These are phyloP conservation scores for Podila minutissima DNA, from an alignment of 192 early-diverging fungal species.

Conservation along the genomic window DNA sequence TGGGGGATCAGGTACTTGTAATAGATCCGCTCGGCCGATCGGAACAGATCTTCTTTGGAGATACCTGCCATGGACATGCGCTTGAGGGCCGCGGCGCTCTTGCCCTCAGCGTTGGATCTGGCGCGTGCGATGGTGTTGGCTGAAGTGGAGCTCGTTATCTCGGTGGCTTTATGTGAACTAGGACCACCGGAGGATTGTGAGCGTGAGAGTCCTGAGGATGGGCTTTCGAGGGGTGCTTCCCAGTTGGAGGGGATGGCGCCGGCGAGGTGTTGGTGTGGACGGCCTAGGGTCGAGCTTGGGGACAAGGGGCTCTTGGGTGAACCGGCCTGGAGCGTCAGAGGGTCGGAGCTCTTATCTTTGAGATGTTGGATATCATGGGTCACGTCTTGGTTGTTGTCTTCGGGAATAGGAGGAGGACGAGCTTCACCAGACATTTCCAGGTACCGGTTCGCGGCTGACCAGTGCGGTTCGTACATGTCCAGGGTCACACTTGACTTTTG, in stretches of 20 bases:
- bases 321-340: not conserved
- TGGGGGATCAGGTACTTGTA: constrained; percentile 59
- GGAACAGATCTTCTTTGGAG: constrained; percentile 59
- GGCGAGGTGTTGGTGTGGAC: not conserved
- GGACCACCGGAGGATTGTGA: too few relatives aligned
- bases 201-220: not conserved
- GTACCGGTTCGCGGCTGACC: constrained; percentile 34
- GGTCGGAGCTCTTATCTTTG: not conserved
- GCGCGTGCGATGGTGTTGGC: not conserved
- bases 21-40: constrained; percentile 65
- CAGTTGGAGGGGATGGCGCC: not conserved
- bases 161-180: too few relatives aligned
- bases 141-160: not conserved
- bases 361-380: not conserved
- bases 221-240: not conserved
- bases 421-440: constrained; percentile 11
- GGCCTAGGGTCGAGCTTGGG: not conserved
- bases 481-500: constrained; percentile 23
- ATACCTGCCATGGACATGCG: constrained; percentile 21
- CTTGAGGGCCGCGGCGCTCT: not conserved
- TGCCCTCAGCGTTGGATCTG: not conserved
- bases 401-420: not conserved
- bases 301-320: not conserved
- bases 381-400: not conserved
- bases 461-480: constrained; percentile 45